Evolutionary conservation across 345 rosid species (phyloP).

Genomic region (Acer negundo): DNA sequence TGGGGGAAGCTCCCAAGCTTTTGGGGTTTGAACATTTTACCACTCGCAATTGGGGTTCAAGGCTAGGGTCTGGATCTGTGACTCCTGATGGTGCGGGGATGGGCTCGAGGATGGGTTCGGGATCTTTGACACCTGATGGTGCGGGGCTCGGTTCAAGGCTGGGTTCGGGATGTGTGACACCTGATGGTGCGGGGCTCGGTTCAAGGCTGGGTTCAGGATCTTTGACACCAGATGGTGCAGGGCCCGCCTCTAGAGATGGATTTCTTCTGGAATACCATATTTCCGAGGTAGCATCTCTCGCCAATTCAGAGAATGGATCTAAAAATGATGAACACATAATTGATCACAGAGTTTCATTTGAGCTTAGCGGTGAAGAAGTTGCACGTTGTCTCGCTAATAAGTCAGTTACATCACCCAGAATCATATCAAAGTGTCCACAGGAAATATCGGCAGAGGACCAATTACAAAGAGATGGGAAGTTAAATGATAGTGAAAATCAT

Average conservation of each 20-base stretch:
- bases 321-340: constrained; percentile 41
- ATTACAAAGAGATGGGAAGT: constrained; percentile 22
- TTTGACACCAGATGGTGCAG: constrained; percentile 66
- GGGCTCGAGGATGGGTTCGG: constrained; percentile 56
- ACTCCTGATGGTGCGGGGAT: constrained; percentile 74
- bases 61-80: constrained; percentile 79
- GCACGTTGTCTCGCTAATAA: constrained; percentile 82
- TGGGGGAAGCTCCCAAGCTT: constrained; percentile 67
- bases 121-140: constrained; percentile 79
- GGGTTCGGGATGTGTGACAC: constrained; percentile 76
- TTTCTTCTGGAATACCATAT: constrained; percentile 40
- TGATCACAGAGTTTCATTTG: constrained; percentile 86
- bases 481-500: constrained; percentile 19
- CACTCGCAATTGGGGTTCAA: constrained; percentile 82
- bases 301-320: constrained; percentile 48
- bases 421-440: constrained; percentile 32
- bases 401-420: constrained; percentile 40
- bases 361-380: constrained; percentile 93
- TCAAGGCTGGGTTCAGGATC: constrained; percentile 74
- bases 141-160: constrained; percentile 72
- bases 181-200: constrained; percentile 60
- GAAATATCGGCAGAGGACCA: constrained; percentile 27
- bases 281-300: constrained; percentile 49
- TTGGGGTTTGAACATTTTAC: constrained; percentile 67
- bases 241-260: constrained; percentile 44